phyloP scores from a whole-genome alignment of 495 filamentous ascomycete species.

The Aspergillus ellipticus region DNA sequence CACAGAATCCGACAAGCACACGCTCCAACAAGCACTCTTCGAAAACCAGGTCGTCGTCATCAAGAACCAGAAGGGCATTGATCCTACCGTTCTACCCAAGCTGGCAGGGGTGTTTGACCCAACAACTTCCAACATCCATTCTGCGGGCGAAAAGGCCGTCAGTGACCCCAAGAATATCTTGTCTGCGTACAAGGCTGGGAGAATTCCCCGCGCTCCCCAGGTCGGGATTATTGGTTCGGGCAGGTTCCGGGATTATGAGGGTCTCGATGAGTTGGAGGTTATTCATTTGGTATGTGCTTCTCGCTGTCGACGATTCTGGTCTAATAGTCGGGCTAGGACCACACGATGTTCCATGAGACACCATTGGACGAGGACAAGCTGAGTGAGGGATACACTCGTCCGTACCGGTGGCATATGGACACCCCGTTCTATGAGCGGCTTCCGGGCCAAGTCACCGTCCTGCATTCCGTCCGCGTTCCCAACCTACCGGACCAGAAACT shows the following conservation, averaged over 20 bases:
- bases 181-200: slow-evolving; percentile 14
- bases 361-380: not conserved
- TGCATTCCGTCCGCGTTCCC: not conserved
- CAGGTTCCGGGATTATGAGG: not conserved
- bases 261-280: not conserved
- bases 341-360: not conserved
- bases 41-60: slow-evolving; percentile 13
- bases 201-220: slow-evolving; percentile 7
- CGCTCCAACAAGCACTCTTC: not conserved
- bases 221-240: not conserved
- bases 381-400: not conserved
- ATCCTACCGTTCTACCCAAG: slow-evolving; percentile 9
- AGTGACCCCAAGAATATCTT: slow-evolving; percentile 14
- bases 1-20: not conserved
- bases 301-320: not conserved
- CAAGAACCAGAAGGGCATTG: slow-evolving; percentile 12
- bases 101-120: slow-evolving; percentile 15
- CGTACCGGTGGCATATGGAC: not conserved
- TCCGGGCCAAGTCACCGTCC: not conserved
- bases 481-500: not conserved
- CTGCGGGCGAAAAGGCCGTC: slow-evolving; percentile 14
- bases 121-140: slow-evolving; percentile 5
- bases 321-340: not conserved
- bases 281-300: not conserved
- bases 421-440: not conserved